These are phyloP conservation scores for Suaeda aralocaspica DNA, from an alignment of 148 eudicot species.

Conservation along the genomic window DNA sequence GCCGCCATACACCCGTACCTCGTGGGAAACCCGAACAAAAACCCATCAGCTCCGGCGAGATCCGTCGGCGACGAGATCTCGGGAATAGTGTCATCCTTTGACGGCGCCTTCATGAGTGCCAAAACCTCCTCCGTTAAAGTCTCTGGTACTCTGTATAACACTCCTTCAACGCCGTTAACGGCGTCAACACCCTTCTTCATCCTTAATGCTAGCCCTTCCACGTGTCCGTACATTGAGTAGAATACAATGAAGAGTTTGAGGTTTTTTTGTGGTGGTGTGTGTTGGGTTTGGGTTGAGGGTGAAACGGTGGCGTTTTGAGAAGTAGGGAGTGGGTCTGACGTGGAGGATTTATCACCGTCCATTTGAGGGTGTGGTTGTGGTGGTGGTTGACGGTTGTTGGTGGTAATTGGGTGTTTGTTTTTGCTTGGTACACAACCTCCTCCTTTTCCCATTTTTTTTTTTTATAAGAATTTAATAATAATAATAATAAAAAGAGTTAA, in stretches of 20 bases:
- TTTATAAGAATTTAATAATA: too few species aligned
- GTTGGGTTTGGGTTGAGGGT: constrained; percentile 9
- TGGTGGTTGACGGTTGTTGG: constrained; percentile 5
- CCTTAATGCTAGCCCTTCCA: constrained; percentile 59
- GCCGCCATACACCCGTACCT: constrained; percentile 93
- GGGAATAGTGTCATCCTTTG: constrained; percentile 61
- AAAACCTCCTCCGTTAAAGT: constrained; percentile 57
- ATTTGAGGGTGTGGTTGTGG: constrained; percentile 7
- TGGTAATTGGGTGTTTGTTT: constrained; percentile 28
- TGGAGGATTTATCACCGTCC: neutral
- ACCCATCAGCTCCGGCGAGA: constrained; percentile 50
- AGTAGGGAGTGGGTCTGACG: constrained; percentile 5
- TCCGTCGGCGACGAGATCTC: constrained; percentile 50
- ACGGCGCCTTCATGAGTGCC: constrained; percentile 62
- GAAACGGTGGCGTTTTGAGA: constrained; percentile 9
- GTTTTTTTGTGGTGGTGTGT: constrained; percentile 23
- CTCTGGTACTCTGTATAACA: constrained; percentile 66
- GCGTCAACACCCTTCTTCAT: constrained; percentile 68
- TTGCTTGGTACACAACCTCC: constrained; percentile 86
- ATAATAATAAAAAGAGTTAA: neutral
- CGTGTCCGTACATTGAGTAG: constrained; percentile 97
- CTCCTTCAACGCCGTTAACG: constrained; percentile 67
- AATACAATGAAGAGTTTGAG: constrained; percentile 57
- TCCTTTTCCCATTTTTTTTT: constrained; percentile 88
- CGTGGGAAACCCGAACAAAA: constrained; percentile 88